Conservation (phyloP, 2,329 filamentous ascomycete genomes). For the Penicillium sp. region DNA sequence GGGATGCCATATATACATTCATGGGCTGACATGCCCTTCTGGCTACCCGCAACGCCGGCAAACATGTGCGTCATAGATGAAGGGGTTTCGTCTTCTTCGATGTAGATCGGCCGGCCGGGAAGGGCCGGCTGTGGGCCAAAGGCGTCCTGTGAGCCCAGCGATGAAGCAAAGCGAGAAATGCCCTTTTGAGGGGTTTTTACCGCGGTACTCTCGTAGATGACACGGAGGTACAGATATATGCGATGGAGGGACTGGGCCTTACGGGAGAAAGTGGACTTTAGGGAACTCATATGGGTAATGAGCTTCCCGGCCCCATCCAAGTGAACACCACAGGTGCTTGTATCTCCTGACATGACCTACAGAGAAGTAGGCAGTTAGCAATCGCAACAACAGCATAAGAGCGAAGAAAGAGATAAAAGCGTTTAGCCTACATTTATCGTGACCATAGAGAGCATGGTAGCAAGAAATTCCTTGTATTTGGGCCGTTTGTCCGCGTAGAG, state of each 20-base stretch:
- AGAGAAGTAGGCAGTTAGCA: not conserved
- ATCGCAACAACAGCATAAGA: not conserved
- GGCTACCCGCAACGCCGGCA: too few relatives aligned
- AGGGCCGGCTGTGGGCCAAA: not conserved
- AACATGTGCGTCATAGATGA: not conserved
- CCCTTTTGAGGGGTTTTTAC: not conserved
- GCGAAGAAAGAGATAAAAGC: not conserved
- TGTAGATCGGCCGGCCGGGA: not conserved
- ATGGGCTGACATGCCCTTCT: not conserved
- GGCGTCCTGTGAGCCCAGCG: not conserved
- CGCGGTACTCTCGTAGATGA: conserved; percentile 19
- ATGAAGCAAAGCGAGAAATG: not conserved
- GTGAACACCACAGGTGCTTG: conserved; percentile 14
- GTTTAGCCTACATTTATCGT: conserved; percentile 14
- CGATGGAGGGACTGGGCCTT: conserved; percentile 16
- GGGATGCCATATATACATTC: conserved; percentile 18
- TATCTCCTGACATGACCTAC: conserved; percentile 19
- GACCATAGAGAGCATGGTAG: conserved; percentile 19
- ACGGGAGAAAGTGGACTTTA: conserved; percentile 9
- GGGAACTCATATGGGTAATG: conserved; percentile 6
- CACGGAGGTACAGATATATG: conserved; percentile 15
- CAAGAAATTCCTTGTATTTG: conserved; percentile 19
- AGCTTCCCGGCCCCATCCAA: conserved; percentile 14
- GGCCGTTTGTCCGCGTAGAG: not conserved
- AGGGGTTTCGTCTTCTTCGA: not conserved